phyloP scores from a whole-genome alignment of 2,329 filamentous ascomycete species.

The Epichloe baconii region DNA sequence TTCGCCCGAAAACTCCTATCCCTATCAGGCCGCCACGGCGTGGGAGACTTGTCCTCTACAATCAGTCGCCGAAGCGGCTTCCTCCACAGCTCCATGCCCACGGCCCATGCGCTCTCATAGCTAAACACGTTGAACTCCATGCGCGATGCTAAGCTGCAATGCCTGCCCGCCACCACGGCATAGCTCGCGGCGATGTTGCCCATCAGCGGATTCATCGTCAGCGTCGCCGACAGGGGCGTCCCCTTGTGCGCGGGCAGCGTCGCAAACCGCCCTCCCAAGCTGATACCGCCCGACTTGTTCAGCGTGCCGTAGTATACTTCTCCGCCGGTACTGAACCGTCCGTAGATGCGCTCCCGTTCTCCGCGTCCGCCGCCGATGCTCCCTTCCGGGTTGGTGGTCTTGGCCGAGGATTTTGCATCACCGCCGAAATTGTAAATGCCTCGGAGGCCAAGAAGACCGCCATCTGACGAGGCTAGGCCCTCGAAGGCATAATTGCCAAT shows the following conservation, averaged over 20 bases:
- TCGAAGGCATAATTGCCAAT: constrained; percentile 79
- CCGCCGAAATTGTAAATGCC: constrained; percentile 91
- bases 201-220: constrained; percentile 90
- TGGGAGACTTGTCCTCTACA: constrained; percentile 20
- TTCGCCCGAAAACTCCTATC: constrained; percentile 38
- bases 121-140: constrained; percentile 98
- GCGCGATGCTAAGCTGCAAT: constrained; percentile 74
- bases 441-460: constrained; percentile 72
- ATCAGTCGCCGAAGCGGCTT: constrained; percentile 33
- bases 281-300: constrained; percentile 88
- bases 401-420: constrained; percentile 33
- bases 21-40: background rate
- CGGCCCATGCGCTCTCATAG: constrained; percentile 86
- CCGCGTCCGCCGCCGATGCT: constrained; percentile 13
- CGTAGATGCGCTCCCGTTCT: constrained; percentile 52
- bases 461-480: constrained; percentile 84
- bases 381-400: constrained; percentile 15
- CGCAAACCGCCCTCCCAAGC: constrained; percentile 76
- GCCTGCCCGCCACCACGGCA: constrained; percentile 71
- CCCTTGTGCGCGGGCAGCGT: constrained; percentile 70
- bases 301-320: constrained; percentile 92
- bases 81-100: constrained; percentile 89
- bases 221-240: constrained; percentile 83
- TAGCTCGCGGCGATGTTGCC: constrained; percentile 87
- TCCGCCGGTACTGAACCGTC: constrained; percentile 78